phyloP scores from a whole-genome alignment of 495 filamentous ascomycete species.

The Hypoxylon lenormandii region DNA sequence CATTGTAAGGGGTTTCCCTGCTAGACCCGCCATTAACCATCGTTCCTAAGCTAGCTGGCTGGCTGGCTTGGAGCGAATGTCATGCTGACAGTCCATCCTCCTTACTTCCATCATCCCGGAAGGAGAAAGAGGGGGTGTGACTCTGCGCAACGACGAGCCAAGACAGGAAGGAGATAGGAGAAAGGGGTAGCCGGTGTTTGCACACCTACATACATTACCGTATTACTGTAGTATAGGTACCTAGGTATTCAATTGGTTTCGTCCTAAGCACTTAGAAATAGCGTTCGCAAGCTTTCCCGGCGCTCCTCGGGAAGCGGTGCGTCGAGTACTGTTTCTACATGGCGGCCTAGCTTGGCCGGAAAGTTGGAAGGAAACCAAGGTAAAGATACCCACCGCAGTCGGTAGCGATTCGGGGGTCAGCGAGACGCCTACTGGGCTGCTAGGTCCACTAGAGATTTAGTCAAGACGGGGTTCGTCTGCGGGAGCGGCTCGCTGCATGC shows the following conservation, averaged over 20 bases:
- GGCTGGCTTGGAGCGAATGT: constrained; percentile 25
- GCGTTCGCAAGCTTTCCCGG: not conserved
- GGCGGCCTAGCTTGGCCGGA: constrained; percentile 2
- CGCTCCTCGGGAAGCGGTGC: too few relatives aligned
- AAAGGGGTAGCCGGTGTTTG: constrained; percentile 9
- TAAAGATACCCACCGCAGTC: constrained; percentile 19
- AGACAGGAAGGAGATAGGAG: constrained; percentile 23
- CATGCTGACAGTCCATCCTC: constrained; percentile 23
- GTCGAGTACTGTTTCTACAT: constrained; percentile 1
- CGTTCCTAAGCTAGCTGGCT: not conserved
- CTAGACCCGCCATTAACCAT: constrained; percentile 11
- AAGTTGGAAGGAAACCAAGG: constrained; percentile 8
- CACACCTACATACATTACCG: too few relatives aligned
- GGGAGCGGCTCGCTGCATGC: constrained; percentile 56
- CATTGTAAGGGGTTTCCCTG: constrained; percentile 25
- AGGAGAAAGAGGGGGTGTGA: constrained; percentile 20
- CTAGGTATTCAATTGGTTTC: too few relatives aligned
- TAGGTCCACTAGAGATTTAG: constrained; percentile 37
- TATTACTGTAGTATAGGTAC: too few relatives aligned
- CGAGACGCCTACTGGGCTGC: constrained; percentile 20
- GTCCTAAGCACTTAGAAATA: too few relatives aligned
- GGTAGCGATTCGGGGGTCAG: constrained; percentile 34
- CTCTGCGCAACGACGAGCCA: constrained; percentile 24
- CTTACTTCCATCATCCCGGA: constrained; percentile 35
- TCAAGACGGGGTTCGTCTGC: constrained; percentile 49